phyloP scores from a whole-genome alignment of 805 yeast species.

The Candida glaebosa region DNA sequence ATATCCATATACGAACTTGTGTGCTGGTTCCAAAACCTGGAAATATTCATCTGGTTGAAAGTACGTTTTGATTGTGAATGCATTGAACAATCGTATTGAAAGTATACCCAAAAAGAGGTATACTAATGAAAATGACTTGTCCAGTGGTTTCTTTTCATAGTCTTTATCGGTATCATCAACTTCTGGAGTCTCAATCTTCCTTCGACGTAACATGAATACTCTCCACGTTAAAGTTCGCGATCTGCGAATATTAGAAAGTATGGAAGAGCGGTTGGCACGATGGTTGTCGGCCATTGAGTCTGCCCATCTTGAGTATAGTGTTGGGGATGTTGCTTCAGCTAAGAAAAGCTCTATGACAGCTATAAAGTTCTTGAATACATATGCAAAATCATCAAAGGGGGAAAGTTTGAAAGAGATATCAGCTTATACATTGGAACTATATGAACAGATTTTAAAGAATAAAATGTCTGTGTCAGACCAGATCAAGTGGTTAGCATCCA shows the following conservation, averaged over 20 bases:
- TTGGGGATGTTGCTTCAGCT: conserved; percentile 15
- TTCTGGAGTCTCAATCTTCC: neutral
- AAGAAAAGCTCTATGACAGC: conserved; percentile 18
- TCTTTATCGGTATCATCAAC: neutral
- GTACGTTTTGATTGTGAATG: conserved; percentile 63
- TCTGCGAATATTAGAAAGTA: neutral
- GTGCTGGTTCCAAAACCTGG: conserved; percentile 94
- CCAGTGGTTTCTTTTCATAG: neutral
- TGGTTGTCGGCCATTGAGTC: conserved; percentile 13
- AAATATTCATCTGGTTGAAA: conserved; percentile 97
- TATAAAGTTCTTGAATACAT: conserved; percentile 20
- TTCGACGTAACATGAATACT: neutral
- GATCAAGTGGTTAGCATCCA: conserved; percentile 27
- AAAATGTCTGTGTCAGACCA: conserved; percentile 13
- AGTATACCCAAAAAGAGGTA: conserved; percentile 6
- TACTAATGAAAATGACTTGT: neutral
- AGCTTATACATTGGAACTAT: conserved; percentile 16
- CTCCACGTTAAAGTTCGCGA: neutral
- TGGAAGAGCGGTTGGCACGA: neutral
- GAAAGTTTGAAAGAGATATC: conserved; percentile 14
- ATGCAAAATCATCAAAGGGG: conserved; percentile 10
- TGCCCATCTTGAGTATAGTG: conserved; percentile 12
- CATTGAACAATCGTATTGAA: conserved; percentile 44
- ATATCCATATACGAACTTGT: conserved; percentile 63
- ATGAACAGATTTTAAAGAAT: conserved; percentile 12